phyloP scores from a whole-genome alignment of 768 basidiomycete species.

The Pleurotus cornucopiae region DNA sequence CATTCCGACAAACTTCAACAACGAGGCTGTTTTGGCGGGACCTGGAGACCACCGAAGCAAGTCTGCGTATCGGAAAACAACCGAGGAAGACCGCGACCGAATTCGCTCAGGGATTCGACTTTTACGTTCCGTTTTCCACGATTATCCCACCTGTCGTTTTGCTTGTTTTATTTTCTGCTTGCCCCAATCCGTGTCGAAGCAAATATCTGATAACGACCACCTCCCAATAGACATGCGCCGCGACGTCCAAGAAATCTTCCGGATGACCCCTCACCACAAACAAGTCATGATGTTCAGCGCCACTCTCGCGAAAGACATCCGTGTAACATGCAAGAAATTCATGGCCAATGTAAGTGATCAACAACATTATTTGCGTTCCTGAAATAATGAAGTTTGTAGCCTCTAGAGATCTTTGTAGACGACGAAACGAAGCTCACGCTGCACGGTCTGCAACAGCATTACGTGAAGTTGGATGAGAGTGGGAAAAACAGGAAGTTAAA shows the following conservation, averaged over 20 bases:
- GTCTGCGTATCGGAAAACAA: constrained; percentile 28
- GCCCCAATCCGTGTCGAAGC: constrained; percentile 42
- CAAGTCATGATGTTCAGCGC: constrained; percentile 99
- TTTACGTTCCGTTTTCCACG: constrained; percentile 23
- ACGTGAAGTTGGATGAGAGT: constrained; percentile 92
- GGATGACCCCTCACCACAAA: constrained; percentile 98
- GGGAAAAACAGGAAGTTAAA: constrained; percentile 97
- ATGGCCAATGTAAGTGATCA: constrained; percentile 85
- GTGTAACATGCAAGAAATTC: constrained; percentile 98
- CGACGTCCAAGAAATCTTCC: constrained; percentile 99
- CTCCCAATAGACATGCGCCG: constrained; percentile 97
- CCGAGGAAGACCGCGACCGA: constrained; percentile 27
- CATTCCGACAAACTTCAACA: background rate
- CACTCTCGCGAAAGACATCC: constrained; percentile 94
- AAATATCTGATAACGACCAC: constrained; percentile 66
- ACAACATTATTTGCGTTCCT: background rate
- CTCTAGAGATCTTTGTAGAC: constrained; percentile 98
- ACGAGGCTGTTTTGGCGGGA: constrained; percentile 16
- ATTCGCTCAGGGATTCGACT: constrained; percentile 16
- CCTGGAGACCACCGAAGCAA: constrained; percentile 18
- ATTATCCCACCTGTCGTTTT: constrained; percentile 31
- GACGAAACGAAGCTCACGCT: constrained; percentile 98
- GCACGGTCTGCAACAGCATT: constrained; percentile 98
- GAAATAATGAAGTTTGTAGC: constrained; percentile 42
- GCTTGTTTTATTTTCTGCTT: constrained; percentile 49